A percentile compares a stretch with the other conserved stretches of the same genome.
phyloP scores from a whole-genome alignment of 441 rosid genomes.

The Eutrema salsugineum region DNA sequence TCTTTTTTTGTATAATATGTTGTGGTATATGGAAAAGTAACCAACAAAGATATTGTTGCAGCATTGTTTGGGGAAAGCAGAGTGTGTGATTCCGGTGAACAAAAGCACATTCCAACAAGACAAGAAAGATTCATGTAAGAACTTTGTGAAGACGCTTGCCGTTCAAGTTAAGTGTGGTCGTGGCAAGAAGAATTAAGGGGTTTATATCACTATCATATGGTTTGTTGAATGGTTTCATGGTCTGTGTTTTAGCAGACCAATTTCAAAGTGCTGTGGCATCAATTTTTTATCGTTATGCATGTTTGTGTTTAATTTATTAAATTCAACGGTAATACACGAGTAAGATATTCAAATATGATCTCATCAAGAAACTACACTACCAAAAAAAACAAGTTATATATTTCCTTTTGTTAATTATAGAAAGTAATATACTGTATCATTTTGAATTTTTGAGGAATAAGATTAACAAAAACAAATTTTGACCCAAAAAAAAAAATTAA shows the following conservation, averaged over 20 bases:
- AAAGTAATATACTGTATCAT: too few relatives aligned
- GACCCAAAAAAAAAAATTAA: too few relatives aligned
- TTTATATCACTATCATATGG: not conserved
- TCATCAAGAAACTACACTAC: not conserved
- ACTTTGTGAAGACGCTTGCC: conserved; percentile 51
- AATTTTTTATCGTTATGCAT: conserved; percentile 8
- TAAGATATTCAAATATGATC: conserved; percentile 11
- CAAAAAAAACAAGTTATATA: too few relatives aligned
- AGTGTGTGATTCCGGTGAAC: conserved; percentile 56
- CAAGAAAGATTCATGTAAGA: conserved; percentile 49
- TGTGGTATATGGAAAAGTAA: not conserved
- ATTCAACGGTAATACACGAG: not conserved
- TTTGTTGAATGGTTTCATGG: not conserved
- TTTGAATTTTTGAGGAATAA: not conserved
- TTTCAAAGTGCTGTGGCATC: conserved; percentile 10
- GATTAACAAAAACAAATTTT: too few relatives aligned
- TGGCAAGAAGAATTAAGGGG: conserved; percentile 21
- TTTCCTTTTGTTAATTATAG: not conserved
- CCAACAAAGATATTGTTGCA: conserved; percentile 10
- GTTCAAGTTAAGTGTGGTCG: conserved; percentile 68
- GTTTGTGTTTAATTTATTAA: not conserved
- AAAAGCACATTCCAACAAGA: conserved; percentile 32
- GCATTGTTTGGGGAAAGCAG: conserved; percentile 63
- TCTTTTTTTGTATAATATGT: not conserved
- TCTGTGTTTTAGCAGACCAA: conserved; percentile 9